Evolutionary conservation across 23 red algal species (phyloP).

Genomic region (Gracilaria gracilis): DNA sequence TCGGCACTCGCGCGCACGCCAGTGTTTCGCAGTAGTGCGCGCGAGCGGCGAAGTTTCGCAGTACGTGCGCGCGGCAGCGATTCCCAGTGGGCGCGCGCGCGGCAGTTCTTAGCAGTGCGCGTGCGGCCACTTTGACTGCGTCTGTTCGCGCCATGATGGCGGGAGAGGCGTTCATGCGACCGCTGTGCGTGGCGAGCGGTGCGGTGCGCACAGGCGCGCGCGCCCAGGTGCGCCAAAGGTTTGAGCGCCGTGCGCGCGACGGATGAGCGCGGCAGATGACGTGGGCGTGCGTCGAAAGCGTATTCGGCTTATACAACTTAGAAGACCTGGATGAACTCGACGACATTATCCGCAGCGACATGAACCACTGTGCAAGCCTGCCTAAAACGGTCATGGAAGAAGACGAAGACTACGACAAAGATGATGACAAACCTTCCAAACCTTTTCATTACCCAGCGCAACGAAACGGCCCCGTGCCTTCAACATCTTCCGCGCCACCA

Average conservation of each 20-base stretch:
- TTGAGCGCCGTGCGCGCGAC: not conserved
- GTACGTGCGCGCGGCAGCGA: too few species aligned
- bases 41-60: too few species aligned
- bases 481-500: not conserved
- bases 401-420: constrained; percentile 53
- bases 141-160: too few species aligned
- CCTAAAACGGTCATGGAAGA: constrained; percentile 24
- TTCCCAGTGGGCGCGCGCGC: not conserved
- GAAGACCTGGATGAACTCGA: constrained; percentile 70
- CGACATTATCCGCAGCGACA: constrained; percentile 39
- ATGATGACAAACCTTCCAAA: constrained; percentile 40
- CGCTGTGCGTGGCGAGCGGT: not conserved
- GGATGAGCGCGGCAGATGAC: not conserved
- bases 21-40: too few species aligned
- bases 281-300: constrained; percentile 31
- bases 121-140: not conserved
- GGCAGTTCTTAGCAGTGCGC: not conserved
- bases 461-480: not conserved
- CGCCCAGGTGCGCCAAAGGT: too few species aligned
- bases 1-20: too few species aligned
- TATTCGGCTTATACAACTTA: constrained; percentile 78
- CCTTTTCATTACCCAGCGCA: not conserved
- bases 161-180: not conserved
- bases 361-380: constrained; percentile 32
- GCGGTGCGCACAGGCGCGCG: not conserved